Evolutionary conservation across 2,329 filamentous ascomycete species (phyloP).

Genomic region (Didymella lethalis): DNA sequence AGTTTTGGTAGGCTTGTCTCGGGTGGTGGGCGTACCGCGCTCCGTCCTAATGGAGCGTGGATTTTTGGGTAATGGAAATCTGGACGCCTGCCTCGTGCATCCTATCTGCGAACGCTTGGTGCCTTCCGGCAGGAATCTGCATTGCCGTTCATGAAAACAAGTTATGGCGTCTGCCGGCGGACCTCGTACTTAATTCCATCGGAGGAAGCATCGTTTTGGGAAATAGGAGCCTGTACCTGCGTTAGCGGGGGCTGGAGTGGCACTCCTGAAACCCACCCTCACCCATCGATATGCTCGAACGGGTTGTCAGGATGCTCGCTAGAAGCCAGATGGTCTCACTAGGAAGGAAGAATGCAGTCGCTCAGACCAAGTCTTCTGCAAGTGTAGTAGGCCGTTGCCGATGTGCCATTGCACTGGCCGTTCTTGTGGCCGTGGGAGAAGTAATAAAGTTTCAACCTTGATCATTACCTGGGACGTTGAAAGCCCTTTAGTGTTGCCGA

Average conservation of each 20-base stretch:
- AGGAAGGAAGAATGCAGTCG: slow-evolving; percentile 27
- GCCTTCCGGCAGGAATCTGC: slow-evolving; percentile 35
- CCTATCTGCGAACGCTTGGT: slow-evolving; percentile 40
- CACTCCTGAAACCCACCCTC: slow-evolving; percentile 46
- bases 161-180: slow-evolving; percentile 14
- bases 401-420: slow-evolving; percentile 23
- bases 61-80: slow-evolving; percentile 14
- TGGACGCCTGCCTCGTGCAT: slow-evolving; percentile 20
- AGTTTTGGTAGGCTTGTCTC: slow-evolving; percentile 20
- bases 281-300: slow-evolving; percentile 29
- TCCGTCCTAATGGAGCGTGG: slow-evolving; percentile 3
- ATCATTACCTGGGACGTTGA: slow-evolving; percentile 26
- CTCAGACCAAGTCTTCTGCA: slow-evolving; percentile 26
- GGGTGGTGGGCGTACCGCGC: slow-evolving; percentile 9
- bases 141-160: slow-evolving; percentile 38
- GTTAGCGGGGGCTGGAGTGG: slow-evolving; percentile 41
- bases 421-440: slow-evolving; percentile 28
- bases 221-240: slow-evolving; percentile 47
- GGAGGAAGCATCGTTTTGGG: slow-evolving; percentile 48
- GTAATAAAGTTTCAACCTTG: slow-evolving; percentile 31
- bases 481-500: slow-evolving; percentile 24
- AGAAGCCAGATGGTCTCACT: slow-evolving; percentile 35
- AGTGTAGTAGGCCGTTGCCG: slow-evolving; percentile 26
- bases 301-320: slow-evolving; percentile 33
- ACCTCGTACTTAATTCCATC: slow-evolving; percentile 20